Evolutionary conservation across 192 early-diverging fungal species (phyloP).

Genomic region (Coemansia sp.): DNA sequence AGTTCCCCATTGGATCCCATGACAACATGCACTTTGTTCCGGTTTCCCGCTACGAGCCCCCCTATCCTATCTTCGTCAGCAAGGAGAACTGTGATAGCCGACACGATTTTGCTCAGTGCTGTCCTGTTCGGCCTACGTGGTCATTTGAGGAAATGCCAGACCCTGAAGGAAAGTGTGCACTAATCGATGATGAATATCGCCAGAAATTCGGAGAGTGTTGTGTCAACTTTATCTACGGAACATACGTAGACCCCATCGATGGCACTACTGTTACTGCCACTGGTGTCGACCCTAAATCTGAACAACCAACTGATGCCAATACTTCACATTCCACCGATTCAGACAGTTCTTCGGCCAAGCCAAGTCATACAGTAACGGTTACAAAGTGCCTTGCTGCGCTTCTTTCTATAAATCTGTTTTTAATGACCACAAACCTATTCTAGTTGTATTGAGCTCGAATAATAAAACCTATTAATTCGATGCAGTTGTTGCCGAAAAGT

Average conservation of each 20-base stretch:
- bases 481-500: no score
- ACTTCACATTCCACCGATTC: neutral
- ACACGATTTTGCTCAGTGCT: neutral
- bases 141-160: neutral
- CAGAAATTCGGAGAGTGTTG: neutral
- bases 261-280: neutral
- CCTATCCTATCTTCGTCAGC: neutral
- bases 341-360: neutral
- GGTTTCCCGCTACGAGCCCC: neutral
- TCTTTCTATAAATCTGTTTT: no score
- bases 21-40: neutral
- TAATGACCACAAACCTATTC: no score
- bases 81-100: neutral
- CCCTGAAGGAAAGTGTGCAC: neutral
- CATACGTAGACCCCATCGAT: neutral
- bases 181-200: neutral
- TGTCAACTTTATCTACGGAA: neutral
- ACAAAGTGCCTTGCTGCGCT: no score
- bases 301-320: neutral
- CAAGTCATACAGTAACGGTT: no score
- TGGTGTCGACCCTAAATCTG: neutral
- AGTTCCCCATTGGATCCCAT: neutral
- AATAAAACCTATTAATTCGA: no score
- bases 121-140: neutral
- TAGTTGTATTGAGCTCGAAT: no score